Conservation (phyloP, 169 alveolate genomes). For the Plasmodium billcollinsi region DNA sequence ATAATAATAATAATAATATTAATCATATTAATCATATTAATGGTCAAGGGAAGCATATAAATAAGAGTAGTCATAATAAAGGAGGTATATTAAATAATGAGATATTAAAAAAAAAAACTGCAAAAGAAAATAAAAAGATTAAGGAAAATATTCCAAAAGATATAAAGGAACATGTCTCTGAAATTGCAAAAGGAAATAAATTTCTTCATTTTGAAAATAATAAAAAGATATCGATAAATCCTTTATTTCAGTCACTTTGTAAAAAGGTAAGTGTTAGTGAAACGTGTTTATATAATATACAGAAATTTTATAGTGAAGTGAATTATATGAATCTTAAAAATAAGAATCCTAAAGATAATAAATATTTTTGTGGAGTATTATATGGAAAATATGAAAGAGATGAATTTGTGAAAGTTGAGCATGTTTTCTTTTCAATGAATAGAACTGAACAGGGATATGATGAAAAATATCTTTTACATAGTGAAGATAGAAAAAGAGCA, state of each 20-base stretch:
- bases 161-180: background rate
- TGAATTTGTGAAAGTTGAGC: conserved; percentile 37
- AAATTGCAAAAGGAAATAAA: conserved; percentile 39
- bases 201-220: conserved; percentile 48
- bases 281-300: conserved; percentile 66
- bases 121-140: background rate
- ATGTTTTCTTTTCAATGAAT: conserved; percentile 62
- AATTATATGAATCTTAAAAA: conserved; percentile 14
- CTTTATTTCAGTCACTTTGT: conserved; percentile 46
- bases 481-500: conserved; percentile 67
- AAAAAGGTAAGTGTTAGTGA: conserved; percentile 75
- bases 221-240: conserved; percentile 52
- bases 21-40: background rate
- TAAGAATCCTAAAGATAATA: conserved; percentile 8
- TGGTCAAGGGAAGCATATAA: no score
- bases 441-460: conserved; percentile 19
- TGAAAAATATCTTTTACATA: conserved; percentile 44
- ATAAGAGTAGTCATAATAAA: no score
- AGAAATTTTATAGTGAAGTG: conserved; percentile 47
- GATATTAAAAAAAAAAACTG: no score
- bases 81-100: no score
- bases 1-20: background rate
- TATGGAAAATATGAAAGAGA: conserved; percentile 65
- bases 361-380: conserved; percentile 54
- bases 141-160: conserved; percentile 6